These are phyloP conservation scores for Inga laurina DNA, from an alignment of 306 rosid genomes.

Conservation along the genomic window DNA sequence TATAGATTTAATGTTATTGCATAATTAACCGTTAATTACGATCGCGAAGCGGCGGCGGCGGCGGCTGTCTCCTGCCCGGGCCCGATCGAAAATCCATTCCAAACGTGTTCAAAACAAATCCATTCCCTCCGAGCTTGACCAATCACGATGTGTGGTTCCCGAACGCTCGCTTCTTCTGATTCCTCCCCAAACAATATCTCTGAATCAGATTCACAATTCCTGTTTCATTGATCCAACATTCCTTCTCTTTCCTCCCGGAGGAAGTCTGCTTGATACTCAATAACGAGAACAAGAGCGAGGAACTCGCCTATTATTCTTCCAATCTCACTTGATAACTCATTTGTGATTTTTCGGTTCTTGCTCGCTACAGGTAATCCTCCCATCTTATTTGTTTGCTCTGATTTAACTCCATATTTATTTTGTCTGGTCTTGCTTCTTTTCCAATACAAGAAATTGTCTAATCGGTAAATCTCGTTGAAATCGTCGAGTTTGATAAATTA, in stretches of 20 bases:
- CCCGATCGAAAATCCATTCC: not conserved
- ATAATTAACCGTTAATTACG: not conserved
- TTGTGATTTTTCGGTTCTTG: no score
- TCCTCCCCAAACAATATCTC: not conserved
- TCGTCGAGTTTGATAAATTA: not conserved
- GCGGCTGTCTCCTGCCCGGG: not conserved
- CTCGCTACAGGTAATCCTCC: constrained; percentile 30
- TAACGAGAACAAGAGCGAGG: not conserved
- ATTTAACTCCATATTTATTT: not conserved
- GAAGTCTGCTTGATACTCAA: not conserved
- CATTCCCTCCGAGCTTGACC: not conserved
- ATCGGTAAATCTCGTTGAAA: not conserved
- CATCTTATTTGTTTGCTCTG: not conserved
- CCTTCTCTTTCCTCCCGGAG: not conserved
- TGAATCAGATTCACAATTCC: constrained; percentile 27
- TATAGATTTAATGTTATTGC: no score
- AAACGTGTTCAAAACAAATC: not conserved
- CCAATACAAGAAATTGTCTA: not conserved
- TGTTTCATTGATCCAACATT: constrained; percentile 37
- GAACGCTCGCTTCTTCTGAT: constrained; percentile 17
- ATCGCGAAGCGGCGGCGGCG: not conserved
- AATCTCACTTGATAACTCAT: constrained; percentile 10
- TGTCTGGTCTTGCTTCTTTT: not conserved
- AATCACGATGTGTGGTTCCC: constrained; percentile 12
- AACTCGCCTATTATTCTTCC: not conserved